phyloP scores from a whole-genome alignment of 2,329 filamentous ascomycete species.

The Aspergillus aculeatinus region DNA sequence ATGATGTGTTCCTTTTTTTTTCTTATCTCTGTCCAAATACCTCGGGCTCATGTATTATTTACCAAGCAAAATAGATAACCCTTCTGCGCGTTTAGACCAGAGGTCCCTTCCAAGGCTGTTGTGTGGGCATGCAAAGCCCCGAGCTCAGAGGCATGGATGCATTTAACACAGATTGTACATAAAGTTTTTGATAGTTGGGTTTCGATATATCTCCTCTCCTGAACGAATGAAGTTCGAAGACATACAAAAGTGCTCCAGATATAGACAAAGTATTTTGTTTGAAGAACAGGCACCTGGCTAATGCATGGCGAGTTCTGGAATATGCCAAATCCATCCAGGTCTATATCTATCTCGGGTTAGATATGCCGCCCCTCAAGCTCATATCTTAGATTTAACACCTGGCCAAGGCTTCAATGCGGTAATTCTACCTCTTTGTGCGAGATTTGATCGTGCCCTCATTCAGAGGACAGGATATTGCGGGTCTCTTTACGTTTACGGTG shows the following conservation, averaged over 20 bases:
- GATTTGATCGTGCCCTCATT: too few species aligned
- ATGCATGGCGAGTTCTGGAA: too few species aligned
- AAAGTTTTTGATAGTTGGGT: conserved; percentile 5
- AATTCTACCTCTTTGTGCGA: too few species aligned
- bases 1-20: conserved; percentile 8
- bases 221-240: background rate
- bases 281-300: too few species aligned
- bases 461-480: too few species aligned
- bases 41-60: conserved; percentile 22
- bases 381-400: too few species aligned
- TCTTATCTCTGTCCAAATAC: conserved; percentile 8
- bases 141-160: background rate
- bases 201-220: conserved; percentile 18
- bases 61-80: conserved; percentile 20
- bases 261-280: background rate
- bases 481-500: too few species aligned
- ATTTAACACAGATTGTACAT: conserved; percentile 19
- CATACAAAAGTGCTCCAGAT: background rate
- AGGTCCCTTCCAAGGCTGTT: conserved; percentile 5
- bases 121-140: background rate
- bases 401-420: too few species aligned
- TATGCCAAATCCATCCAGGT: too few species aligned
- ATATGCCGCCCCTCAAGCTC: too few species aligned
- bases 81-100: conserved; percentile 19
- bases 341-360: too few species aligned